A percentile compares a stretch with the other conserved stretches of the same genome.
Evolutionary conservation across 495 filamentous ascomycete genomes (phyloP).

Genomic region (Aspergillus saccharolyticus): DNA sequence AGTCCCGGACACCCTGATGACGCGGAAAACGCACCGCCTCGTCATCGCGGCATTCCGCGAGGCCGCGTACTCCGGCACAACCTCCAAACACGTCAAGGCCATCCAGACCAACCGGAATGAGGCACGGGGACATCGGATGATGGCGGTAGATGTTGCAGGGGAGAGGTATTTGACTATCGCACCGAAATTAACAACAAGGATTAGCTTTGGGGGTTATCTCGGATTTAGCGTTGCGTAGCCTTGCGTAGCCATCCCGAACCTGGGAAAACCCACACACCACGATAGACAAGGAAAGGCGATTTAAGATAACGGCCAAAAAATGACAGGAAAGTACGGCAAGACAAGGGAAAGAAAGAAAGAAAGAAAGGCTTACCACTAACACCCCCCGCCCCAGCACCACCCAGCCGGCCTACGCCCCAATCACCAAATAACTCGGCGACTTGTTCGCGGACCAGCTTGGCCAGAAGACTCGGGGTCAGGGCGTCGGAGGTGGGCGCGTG

Average conservation of each 20-base stretch:
- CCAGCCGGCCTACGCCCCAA: slow-evolving; percentile 65
- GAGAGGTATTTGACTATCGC: slow-evolving; percentile 84
- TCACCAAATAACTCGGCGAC: slow-evolving; percentile 80
- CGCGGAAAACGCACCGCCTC: slow-evolving; percentile 67
- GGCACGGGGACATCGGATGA: slow-evolving; percentile 71
- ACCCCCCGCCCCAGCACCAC: slow-evolving; percentile 51
- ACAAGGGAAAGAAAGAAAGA: slow-evolving; percentile 1
- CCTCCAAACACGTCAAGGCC: slow-evolving; percentile 75
- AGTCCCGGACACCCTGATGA: slow-evolving; percentile 90
- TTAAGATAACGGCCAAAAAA: too few relatives aligned
- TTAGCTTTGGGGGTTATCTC: too few relatives aligned
- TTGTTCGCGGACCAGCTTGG: slow-evolving; percentile 62
- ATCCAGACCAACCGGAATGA: slow-evolving; percentile 87
- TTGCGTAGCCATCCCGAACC: too few relatives aligned
- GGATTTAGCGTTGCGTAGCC: too few relatives aligned
- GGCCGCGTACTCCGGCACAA: slow-evolving; percentile 45
- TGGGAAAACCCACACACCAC: background rate
- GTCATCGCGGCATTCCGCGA: slow-evolving; percentile 31
- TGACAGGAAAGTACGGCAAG: slow-evolving; percentile 5
- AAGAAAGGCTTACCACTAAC: slow-evolving; percentile 54
- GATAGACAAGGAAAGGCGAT: slow-evolving; percentile 4
- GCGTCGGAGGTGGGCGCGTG: slow-evolving; percentile 68
- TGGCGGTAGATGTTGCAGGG: slow-evolving; percentile 86
- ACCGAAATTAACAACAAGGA: slow-evolving; percentile 7
- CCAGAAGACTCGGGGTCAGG: slow-evolving; percentile 57